Base-by-base conservation (phyloP, 192 early-diverging fungal genomes). In the Backusella psychrophila region DNA sequence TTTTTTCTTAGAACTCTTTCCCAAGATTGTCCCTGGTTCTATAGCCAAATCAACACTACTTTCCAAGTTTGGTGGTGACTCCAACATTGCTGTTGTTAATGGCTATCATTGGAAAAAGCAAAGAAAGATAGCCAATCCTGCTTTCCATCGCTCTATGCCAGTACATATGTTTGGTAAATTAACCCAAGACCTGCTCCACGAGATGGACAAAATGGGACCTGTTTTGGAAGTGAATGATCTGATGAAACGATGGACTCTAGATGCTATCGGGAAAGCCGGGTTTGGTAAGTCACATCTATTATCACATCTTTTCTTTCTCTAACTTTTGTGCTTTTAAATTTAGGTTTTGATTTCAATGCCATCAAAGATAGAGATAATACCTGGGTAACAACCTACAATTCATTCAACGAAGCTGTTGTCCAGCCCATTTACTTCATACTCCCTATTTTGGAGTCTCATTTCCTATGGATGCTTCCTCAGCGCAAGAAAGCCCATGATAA, bases 81-180 rank as follows among this genome's bases (percentile, higher is more conserved):
- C 68, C 26, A 69, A 69, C n/a, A 36, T 69, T 21, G 14, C 9
- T 8, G 0, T 0, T 26, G 3, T 23, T 12, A 69, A 21, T 23
- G 68, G 68, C 1, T 1, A 36, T 34, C 38, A 41, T 21, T 69
- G 68, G 68, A 69, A 69, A 21, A 14, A 36, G 19, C 68, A 69
- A 41, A 36, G 36, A 39, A 69, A 39, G 67, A 69, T 76, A 69
- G 75, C 75, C 14, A 75, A 75, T 17, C 73, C 78, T 41, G 78
- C 78, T 34, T 79, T 79, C 49, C 78, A 79, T 75, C 73, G 78
- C n/a, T 52, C 73, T 14, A 70, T 75, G 67, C 73, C 73, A 33
- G 78, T 75, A 4, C 52, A 66, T 17, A 15, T 75, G 14, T 79
- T 79, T 75, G 78, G 78, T 21, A 35, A 36, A 42, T 52, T 75